Percentiles rank a stretch among this genome's conserved stretches.
These are phyloP conservation scores for Clathrospora elynae DNA, from an alignment of 2,329 filamentous ascomycete species.

Conservation along the genomic window DNA sequence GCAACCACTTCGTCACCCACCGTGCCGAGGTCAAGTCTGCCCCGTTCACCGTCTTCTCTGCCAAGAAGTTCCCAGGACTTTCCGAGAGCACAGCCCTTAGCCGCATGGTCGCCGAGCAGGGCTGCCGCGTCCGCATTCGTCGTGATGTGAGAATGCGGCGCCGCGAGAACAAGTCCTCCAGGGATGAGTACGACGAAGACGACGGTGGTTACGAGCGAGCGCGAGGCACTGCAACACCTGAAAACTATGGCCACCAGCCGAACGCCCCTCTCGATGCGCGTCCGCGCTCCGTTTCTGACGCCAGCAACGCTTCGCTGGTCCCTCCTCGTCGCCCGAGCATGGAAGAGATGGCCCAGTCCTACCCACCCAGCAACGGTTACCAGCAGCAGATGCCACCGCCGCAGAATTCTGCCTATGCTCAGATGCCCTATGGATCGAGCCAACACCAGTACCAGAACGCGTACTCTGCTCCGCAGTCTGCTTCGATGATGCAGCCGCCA, in stretches of 20 bases:
- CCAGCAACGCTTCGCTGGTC: conserved; percentile 52
- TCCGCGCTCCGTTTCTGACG: conserved; percentile 65
- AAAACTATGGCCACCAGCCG: conserved; percentile 53
- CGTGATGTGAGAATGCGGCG: conserved; percentile 92
- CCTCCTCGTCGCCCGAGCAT: conserved; percentile 52
- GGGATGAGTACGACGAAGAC: conserved; percentile 67
- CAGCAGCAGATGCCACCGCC: conserved; percentile 50
- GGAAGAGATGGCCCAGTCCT: conserved; percentile 52
- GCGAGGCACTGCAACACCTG: conserved; percentile 58
- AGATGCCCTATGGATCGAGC: conserved; percentile 45
- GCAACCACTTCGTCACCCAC: conserved; percentile 71
- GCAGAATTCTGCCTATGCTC: conserved; percentile 47
- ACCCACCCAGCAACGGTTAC: conserved; percentile 45
- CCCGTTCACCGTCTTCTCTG: conserved; percentile 88
- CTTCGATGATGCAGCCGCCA: conserved; percentile 49
- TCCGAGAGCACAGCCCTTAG: conserved; percentile 88
- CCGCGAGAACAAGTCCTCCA: conserved; percentile 71
- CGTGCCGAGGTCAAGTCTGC: conserved; percentile 87
- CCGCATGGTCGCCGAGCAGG: conserved; percentile 91
- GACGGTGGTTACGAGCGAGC: conserved; percentile 53
- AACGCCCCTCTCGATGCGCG: conserved; percentile 52
- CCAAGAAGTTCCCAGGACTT: conserved; percentile 97
- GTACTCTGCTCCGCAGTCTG: conserved; percentile 38
- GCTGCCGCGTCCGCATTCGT: conserved; percentile 92
- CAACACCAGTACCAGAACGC: conserved; percentile 45